Conservation (phyloP, 805 yeast genomes). For the Komagataella pastoris region DNA sequence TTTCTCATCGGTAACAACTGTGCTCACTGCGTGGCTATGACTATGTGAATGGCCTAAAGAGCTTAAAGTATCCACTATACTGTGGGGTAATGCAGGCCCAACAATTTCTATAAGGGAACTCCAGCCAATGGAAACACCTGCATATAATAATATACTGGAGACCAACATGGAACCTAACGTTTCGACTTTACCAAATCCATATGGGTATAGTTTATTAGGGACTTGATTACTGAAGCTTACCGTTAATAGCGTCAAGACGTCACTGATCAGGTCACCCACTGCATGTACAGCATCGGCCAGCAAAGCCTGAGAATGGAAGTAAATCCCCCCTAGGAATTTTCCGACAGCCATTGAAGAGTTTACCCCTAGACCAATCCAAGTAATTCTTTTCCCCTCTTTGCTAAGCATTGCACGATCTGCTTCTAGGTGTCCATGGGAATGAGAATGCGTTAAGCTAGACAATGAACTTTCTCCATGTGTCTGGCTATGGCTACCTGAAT, state of each 20-base stretch:
- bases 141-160: conserved; percentile 67
- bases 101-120: conserved; percentile 55
- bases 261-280: conserved; percentile 79
- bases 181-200: conserved; percentile 89
- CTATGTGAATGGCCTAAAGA: conserved; percentile 38
- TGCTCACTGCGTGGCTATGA: conserved; percentile 27
- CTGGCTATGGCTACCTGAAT: conserved; percentile 4
- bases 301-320: conserved; percentile 89
- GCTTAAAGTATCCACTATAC: conserved; percentile 39
- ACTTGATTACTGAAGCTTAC: conserved; percentile 60
- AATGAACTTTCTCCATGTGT: conserved; percentile 1
- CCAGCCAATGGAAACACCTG: conserved; percentile 89
- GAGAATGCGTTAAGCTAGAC: conserved; percentile 4
- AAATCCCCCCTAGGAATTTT: conserved; percentile 80
- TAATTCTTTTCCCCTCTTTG: conserved; percentile 42
- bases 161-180: conserved; percentile 87
- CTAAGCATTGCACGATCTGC: background rate
- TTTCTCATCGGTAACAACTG: conserved; percentile 1
- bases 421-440: conserved; percentile 7
- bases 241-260: conserved; percentile 77
- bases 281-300: conserved; percentile 95
- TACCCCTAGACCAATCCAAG: conserved; percentile 80
- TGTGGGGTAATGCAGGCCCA: conserved; percentile 55
- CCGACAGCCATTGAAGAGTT: conserved; percentile 79
- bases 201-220: conserved; percentile 53